phyloP scores from a whole-genome alignment of 352 stramenopile genomes.

The Peronospora farinosa region DNA sequence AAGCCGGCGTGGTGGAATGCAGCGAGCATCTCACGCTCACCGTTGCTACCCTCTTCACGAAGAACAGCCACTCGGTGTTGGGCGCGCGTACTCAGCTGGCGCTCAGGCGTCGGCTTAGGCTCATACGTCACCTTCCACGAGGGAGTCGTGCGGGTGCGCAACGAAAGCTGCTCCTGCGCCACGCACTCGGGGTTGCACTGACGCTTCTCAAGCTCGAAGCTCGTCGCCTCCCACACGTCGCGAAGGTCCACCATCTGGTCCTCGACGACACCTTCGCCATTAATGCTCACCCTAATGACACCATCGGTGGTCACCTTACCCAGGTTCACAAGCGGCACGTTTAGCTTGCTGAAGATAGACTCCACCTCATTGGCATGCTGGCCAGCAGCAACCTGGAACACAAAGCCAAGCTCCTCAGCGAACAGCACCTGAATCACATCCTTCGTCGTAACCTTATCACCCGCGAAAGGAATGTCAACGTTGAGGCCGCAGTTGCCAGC shows the following conservation, averaged over 20 bases:
- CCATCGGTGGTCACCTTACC: slow-evolving; percentile 83
- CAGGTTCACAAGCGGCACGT: slow-evolving; percentile 86
- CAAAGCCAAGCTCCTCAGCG: slow-evolving; percentile 95
- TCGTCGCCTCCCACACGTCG: slow-evolving; percentile 98
- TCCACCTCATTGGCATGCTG: slow-evolving; percentile 63
- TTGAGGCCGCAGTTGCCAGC: slow-evolving; percentile 95
- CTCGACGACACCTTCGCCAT: slow-evolving; percentile 70
- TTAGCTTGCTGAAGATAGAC: slow-evolving; percentile 73
- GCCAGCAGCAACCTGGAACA: slow-evolving; percentile 90
- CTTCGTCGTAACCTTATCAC: slow-evolving; percentile 40
- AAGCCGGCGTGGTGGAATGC: slow-evolving; percentile 97
- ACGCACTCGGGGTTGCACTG: slow-evolving; percentile 96
- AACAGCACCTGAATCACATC: slow-evolving; percentile 87
- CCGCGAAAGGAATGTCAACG: slow-evolving; percentile 77
- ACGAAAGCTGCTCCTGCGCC: slow-evolving; percentile 87
- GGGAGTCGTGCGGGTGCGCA: slow-evolving; percentile 84
- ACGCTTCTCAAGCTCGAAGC: slow-evolving; percentile 95
- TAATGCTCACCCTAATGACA: slow-evolving; percentile 88
- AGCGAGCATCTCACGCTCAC: slow-evolving; percentile 97
- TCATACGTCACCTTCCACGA: slow-evolving; percentile 88
- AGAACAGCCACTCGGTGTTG: slow-evolving; percentile 95
- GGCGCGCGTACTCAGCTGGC: slow-evolving; percentile 66
- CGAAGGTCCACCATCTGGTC: slow-evolving; percentile 83
- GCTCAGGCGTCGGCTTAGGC: slow-evolving; percentile 74
- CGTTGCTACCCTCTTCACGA: slow-evolving; percentile 98